Evolutionary conservation across 352 stramenopile species (phyloP), one percentile per base, ranked within the genome.

Genomic region (Phytophthora aleatoria): DNA sequence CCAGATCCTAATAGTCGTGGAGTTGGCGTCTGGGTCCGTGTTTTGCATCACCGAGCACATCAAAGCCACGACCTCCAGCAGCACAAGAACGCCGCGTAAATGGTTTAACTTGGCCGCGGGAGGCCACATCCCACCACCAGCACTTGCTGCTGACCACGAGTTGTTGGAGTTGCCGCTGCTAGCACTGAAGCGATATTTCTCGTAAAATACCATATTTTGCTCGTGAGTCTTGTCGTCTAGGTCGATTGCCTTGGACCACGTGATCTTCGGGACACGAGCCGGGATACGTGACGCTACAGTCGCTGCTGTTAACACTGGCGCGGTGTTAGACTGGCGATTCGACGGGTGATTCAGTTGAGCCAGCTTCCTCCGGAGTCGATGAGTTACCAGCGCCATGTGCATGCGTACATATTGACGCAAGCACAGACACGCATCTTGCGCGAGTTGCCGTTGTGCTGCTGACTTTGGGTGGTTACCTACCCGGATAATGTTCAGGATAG

Each of bases 191-290:
- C 85, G 83, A 52, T 92, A 91, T 30, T 92, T 91, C 33, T 93
- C 87, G 48, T 87, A 95, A 55, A 95, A 92, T 3, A 90, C 69
- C 47, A 95, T 64, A 15, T 95, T 93, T 45, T 89, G 76, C 38
- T 95, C 83, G 63, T 94, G 85, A 0, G 81, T 77, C 56, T 95
- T 95, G 71, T 95, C 87, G 47, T 95, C 87, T 28, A 95, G 80
- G 48, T 95, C 87, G 3, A 94, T 76, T 0, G 87, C 75, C 59
- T 95, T 94, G 5, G 78, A 89, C 59, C 69, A 79, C n/a, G 77
- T 81, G 2, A 92, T 71, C 60, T 94, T 94, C 5, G 82, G 80
- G 4, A 92, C 76, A 7, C 83, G 77, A 20, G 84, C 74, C n/a
- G 83, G 83, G 3, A 92, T 76, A 48, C 81, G 80, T 30, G 80